Conservation (phyloP, 352 stramenopile species). For the Hyaloperonospora brassicae region DNA sequence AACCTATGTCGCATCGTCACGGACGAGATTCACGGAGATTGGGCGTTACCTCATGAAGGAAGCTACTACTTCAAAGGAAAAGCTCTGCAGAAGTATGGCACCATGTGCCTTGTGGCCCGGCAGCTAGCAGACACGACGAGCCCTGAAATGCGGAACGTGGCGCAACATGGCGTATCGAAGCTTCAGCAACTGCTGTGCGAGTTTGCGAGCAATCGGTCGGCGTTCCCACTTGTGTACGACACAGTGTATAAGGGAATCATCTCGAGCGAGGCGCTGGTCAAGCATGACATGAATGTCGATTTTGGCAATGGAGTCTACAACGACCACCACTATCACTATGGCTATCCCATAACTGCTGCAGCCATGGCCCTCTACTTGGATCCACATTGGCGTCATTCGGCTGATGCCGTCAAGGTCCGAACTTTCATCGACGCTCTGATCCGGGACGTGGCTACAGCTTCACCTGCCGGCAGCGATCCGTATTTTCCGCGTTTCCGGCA, state of each 20-base stretch:
- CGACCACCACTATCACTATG: slow-evolving; percentile 72
- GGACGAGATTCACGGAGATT: slow-evolving; percentile 65
- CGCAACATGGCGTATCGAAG: slow-evolving; percentile 38
- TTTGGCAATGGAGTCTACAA: slow-evolving; percentile 71
- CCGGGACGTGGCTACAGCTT: slow-evolving; percentile 39
- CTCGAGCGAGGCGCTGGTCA: slow-evolving; percentile 40
- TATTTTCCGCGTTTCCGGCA: slow-evolving; percentile 55
- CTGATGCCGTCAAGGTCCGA: slow-evolving; percentile 30
- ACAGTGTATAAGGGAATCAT: slow-evolving; percentile 64
- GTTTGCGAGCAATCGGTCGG: slow-evolving; percentile 39
- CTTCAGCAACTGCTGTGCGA: slow-evolving; percentile 36
- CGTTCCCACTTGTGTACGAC: slow-evolving; percentile 57
- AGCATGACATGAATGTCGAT: slow-evolving; percentile 62
- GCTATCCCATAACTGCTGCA: slow-evolving; percentile 49
- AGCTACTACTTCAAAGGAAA: slow-evolving; percentile 87
- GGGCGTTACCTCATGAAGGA: slow-evolving; percentile 48
- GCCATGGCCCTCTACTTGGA: slow-evolving; percentile 43
- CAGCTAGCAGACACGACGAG: slow-evolving; percentile 48
- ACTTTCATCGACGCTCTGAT: slow-evolving; percentile 45
- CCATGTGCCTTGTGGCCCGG: slow-evolving; percentile 64
- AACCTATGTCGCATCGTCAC: slow-evolving; percentile 37
- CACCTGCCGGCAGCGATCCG: slow-evolving; percentile 16
- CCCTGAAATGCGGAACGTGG: slow-evolving; percentile 39
- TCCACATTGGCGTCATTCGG: slow-evolving; percentile 30
- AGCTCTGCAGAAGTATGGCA: slow-evolving; percentile 64